These are phyloP conservation scores for Tetrahymena thermophila DNA, from an alignment of 73 alveolate species.

Conservation along the genomic window DNA sequence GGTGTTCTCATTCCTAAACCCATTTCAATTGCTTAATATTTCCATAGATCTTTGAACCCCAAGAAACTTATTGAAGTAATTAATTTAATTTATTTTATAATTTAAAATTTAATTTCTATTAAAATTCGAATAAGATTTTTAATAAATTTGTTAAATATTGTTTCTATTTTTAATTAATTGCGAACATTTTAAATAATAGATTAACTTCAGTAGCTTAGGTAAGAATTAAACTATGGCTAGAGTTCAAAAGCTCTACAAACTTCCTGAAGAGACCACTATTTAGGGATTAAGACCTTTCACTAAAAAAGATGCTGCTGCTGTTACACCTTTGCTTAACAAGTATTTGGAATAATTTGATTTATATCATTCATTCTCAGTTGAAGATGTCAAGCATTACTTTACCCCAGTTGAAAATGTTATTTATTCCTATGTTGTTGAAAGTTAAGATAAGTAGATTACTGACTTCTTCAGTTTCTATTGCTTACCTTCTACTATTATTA, in stretches of 20 bases:
- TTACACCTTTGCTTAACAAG: conserved; percentile 54
- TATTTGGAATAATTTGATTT: conserved; percentile 58
- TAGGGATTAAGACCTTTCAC: conserved; percentile 82
- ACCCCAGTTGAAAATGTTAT: conserved; percentile 79
- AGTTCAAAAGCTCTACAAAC: conserved; percentile 63
- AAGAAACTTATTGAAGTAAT: conserved; percentile 94
- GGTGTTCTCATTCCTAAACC: conserved; percentile 88
- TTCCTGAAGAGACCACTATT: conserved; percentile 76
- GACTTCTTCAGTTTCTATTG: conserved; percentile 94
- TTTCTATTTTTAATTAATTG: too few species aligned
- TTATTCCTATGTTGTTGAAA: conserved; percentile 85
- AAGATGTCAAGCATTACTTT: conserved; percentile 77
- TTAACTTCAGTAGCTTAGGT: background rate
- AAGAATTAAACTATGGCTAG: conserved; percentile 74
- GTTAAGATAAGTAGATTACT: conserved; percentile 81
- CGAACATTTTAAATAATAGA: background rate
- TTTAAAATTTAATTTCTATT: background rate
- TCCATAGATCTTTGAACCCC: conserved; percentile 92
- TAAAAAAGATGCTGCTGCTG: conserved; percentile 77
- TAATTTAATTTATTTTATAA: conserved; percentile 61
- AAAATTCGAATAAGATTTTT: background rate
- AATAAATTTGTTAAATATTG: too few species aligned
- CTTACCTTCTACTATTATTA: conserved; percentile 82
- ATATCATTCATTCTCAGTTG: conserved; percentile 54
- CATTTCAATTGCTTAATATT: conserved; percentile 77